These are phyloP conservation scores for Amborella trichopoda DNA, from an alignment of 164 flowering plant species.

Conservation along the genomic window DNA sequence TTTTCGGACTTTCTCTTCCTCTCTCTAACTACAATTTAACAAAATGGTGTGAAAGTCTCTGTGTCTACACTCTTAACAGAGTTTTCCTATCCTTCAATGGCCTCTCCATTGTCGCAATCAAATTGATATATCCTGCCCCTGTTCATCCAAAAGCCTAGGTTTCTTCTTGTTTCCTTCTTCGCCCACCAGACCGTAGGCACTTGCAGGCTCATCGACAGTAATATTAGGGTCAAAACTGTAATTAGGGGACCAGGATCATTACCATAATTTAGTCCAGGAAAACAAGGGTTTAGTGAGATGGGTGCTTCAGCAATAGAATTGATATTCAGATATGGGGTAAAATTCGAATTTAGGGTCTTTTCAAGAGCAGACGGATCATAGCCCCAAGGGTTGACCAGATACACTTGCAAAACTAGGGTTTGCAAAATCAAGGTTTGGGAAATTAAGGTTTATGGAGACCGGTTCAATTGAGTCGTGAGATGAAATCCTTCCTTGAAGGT, in stretches of 20 bases:
- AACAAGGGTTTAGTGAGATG: neutral
- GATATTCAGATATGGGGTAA: too few relatives aligned
- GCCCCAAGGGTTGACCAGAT: too few relatives aligned
- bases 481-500: slow-evolving; percentile 60
- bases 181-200: too few relatives aligned
- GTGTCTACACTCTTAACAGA: slow-evolving; percentile 52
- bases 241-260: neutral
- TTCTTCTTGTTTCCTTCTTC: too few relatives aligned
- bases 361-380: neutral
- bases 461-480: slow-evolving; percentile 65
- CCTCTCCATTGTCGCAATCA: slow-evolving; percentile 52
- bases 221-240: too few relatives aligned
- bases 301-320: too few relatives aligned
- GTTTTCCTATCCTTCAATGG: slow-evolving; percentile 74
- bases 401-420: slow-evolving; percentile 11
- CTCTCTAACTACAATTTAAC: slow-evolving; percentile 37
- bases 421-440: slow-evolving; percentile 20
- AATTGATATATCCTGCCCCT: slow-evolving; percentile 18
- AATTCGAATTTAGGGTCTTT: too few relatives aligned
- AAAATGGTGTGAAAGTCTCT: slow-evolving; percentile 64
- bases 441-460: too few relatives aligned
- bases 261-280: neutral
- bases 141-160: slow-evolving; percentile 1
- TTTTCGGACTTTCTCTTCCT: slow-evolving; percentile 77
- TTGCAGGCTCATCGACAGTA: too few relatives aligned